Evolutionary conservation across 306 rosid genomes (phyloP).

Genomic region (Lagenaria siceraria): DNA sequence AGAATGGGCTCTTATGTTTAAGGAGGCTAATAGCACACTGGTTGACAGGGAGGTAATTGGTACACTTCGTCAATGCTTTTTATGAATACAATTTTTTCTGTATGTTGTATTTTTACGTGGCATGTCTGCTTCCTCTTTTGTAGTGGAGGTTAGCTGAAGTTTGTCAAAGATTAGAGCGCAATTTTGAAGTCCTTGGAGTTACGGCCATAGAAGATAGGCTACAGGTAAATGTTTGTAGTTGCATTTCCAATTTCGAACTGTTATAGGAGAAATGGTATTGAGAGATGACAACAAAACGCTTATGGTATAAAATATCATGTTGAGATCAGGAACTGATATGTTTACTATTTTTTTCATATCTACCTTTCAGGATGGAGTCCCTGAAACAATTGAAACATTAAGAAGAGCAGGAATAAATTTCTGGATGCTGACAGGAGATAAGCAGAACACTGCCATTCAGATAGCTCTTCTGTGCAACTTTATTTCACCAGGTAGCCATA

Average conservation of each 20-base stretch:
- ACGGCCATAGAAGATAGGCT: conserved; percentile 98
- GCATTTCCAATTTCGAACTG: neutral
- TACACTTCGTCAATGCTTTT: conserved; percentile 14
- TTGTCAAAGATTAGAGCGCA: conserved; percentile 81
- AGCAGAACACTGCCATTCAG: conserved; percentile 92
- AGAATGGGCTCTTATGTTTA: conserved; percentile 87
- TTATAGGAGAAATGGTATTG: neutral
- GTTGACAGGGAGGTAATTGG: conserved; percentile 87
- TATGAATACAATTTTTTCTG: neutral
- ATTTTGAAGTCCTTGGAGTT: conserved; percentile 88
- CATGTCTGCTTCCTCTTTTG: conserved; percentile 12
- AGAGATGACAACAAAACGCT: neutral
- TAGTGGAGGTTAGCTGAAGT: conserved; percentile 99
- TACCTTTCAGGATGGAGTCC: conserved; percentile 82
- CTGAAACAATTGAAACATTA: conserved; percentile 82
- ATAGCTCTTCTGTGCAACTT: conserved; percentile 97
- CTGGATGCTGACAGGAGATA: conserved; percentile 99
- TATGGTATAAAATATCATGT: neutral
- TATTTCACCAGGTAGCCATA: conserved; percentile 76
- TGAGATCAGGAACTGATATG: neutral
- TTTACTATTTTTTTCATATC: neutral
- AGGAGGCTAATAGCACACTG: conserved; percentile 88
- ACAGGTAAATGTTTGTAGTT: conserved; percentile 51
- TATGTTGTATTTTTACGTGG: neutral
- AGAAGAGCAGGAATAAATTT: conserved; percentile 98